Evolutionary conservation across 495 filamentous ascomycete genomes (phyloP), one percentile per base, ranked within the genome.

Genomic region (Penicillium herquei): DNA sequence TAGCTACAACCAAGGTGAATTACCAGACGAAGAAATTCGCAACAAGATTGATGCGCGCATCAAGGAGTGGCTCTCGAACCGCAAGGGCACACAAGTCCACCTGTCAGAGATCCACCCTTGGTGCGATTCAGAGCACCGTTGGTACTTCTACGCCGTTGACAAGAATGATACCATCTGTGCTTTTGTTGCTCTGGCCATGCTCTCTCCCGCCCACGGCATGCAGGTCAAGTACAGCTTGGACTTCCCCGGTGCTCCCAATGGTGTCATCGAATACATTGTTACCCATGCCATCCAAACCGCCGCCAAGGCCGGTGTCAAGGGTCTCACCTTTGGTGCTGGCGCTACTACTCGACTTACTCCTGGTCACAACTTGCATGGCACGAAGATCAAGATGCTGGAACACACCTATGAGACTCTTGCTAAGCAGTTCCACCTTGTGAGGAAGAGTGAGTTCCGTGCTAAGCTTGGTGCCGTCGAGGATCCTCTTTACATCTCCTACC

Each of bases 211-310:
- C 34, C 82, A 92, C 59, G 90, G 90, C 52, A 91, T 88, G 79
- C 90, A 96, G 73, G 85, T 94, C 71, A 94, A 96, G 73, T 93
- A 90, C 71, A 85, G 85, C 40, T 82, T 94, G 54, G 90, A 93
- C 67, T 94, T 96, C 78, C 90, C 90, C 13, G 81, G 81, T 14
- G 79, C 89, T 3, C 88, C 90, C 3, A 87, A 78, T 52, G 91
- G 90, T 52, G 86, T 86, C 34, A 96, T 94, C 57, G 91, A 96
- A 71, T 75, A 81, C 3, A 81, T 91, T 46, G 88, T 92, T 61
- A 85, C 87, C 16, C 83, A 86, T 62, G 84, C 89, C n/a, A 84
- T 96, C 65, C 83, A 87, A 62, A 75, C 78, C 31, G 81, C 89
- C 30, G 82, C 83, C 35, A 78, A 81, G 34, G 64, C 74, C 0